phyloP scores from a whole-genome alignment of 108 stramenopile species.

The Skeletonema marinoi region DNA sequence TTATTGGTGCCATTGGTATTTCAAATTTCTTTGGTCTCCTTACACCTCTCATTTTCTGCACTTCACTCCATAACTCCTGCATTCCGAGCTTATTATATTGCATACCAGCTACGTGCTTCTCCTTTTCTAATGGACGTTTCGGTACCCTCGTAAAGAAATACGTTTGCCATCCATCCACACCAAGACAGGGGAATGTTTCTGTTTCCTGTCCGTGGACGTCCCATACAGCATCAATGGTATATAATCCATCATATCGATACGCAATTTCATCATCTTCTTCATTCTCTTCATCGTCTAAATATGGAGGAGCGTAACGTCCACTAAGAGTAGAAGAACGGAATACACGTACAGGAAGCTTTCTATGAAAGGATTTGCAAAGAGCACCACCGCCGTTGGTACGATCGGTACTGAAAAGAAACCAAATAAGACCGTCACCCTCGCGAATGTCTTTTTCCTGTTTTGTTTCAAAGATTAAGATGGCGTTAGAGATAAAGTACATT shows the following conservation, averaged over 20 bases:
- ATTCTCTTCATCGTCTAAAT: constrained; percentile 40
- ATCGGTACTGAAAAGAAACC: constrained; percentile 47
- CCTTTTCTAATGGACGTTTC: constrained; percentile 47
- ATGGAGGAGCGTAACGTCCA: constrained; percentile 44
- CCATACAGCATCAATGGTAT: constrained; percentile 53
- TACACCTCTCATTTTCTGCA: constrained; percentile 52
- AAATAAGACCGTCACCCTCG: constrained; percentile 48
- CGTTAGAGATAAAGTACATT: neutral
- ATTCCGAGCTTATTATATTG: constrained; percentile 48
- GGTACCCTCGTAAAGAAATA: constrained; percentile 45
- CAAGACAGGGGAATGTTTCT: constrained; percentile 29
- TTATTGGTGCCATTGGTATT: constrained; percentile 43
- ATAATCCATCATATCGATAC: constrained; percentile 60
- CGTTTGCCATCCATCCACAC: constrained; percentile 47
- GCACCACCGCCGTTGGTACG: constrained; percentile 52
- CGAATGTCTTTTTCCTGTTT: constrained; percentile 46
- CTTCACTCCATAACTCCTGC: constrained; percentile 51
- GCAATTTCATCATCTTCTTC: constrained; percentile 39
- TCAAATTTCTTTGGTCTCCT: constrained; percentile 44
- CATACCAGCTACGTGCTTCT: constrained; percentile 33
- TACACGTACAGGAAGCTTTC: constrained; percentile 50
- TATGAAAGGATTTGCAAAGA: constrained; percentile 39
- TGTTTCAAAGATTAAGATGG: neutral
- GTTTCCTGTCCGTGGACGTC: constrained; percentile 52
- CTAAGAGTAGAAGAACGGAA: constrained; percentile 48